Evolutionary conservation across 164 flowering plant species (phyloP), one percentile per base, ranked within the genome.

Genomic region (Tetracentron sinense): DNA sequence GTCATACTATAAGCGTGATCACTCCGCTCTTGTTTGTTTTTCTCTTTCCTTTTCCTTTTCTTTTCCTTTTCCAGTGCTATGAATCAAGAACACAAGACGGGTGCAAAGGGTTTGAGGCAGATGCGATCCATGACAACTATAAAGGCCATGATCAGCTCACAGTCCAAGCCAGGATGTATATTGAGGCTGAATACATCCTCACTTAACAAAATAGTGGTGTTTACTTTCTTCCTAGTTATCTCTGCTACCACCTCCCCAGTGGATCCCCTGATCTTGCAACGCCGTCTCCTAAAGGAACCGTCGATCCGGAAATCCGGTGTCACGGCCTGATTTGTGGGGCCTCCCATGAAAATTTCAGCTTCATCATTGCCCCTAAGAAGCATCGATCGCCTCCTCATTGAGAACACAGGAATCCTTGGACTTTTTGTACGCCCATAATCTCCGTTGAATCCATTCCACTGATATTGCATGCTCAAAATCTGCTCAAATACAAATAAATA

Each of bases 101-200:
- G 81, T n/a, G 71, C n/a, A 44, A 30, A 78, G 0, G 83, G 66
- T 30, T 78, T 81, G 1, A 29, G 27, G 57, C 73, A 77, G 30
- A 83, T 81, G n/a, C 90, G 83, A 73, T 85, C 90, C 78, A 85
- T 65, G 65, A 81, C 55, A 23, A 85, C 31, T 1, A 85, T 74
- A 50, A 83, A 85, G n/a, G 84, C 87, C 90, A 83, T 85, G 25
- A 78, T 53, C 30, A 85, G 72, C 30, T 78, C 58, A 23, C 62
- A 25, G 14, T 77, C 73, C 42, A 75, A 74, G 4, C 86, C 87
- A 4, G 84, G 83, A 8, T 76, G 68, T 25, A 85, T 67, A 22
- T 61, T 61, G 22, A 85, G 66, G 65, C 68, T 80, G 44, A 85
- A 85, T 28, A 83, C 90, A 42, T 85, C 87, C 8, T 77, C 79